These are phyloP conservation scores for Naganishia albida DNA, from an alignment of 1,284 basidiomycete genomes.

Conservation along the genomic window DNA sequence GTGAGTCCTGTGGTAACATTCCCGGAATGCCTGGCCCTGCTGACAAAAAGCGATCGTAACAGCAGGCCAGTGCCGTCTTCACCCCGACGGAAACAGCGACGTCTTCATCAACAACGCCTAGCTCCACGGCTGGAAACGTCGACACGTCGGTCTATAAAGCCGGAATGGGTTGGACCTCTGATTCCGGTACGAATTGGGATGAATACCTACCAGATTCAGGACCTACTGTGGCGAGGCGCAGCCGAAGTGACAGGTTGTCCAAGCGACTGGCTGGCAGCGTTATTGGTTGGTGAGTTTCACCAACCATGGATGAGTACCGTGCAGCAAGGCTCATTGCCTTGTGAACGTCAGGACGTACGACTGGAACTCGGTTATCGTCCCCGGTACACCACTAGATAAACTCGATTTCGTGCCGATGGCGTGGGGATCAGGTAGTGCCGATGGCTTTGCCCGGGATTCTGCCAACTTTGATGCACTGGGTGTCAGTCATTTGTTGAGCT, in stretches of 20 bases:
- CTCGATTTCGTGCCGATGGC: constrained; percentile 18
- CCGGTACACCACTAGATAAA: constrained; percentile 4
- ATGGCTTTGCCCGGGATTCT: constrained; percentile 30
- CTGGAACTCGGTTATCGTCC: constrained; percentile 27
- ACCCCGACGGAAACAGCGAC: neutral
- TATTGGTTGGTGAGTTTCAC: neutral
- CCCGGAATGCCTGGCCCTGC: too few species aligned
- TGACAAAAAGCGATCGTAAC: neutral
- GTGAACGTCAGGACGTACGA: constrained; percentile 22
- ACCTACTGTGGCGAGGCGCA: constrained; percentile 12
- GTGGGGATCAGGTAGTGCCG: neutral
- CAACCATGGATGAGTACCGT: neutral
- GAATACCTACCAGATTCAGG: constrained; percentile 1
- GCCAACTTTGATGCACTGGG: constrained; percentile 34
- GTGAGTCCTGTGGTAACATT: neutral
- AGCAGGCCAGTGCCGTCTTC: constrained; percentile 8
- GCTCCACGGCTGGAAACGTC: neutral
- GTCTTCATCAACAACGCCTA: neutral
- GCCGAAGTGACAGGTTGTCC: neutral
- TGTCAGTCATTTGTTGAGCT: constrained; percentile 37
- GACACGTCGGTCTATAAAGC: constrained; percentile 2
- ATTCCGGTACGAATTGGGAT: constrained; percentile 1
- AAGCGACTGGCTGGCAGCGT: constrained; percentile 9
- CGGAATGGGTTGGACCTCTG: constrained; percentile 5
- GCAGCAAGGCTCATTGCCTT: constrained; percentile 23